Conservation (phyloP, 257 asterid genomes). For the Nicotiana attenuata region DNA sequence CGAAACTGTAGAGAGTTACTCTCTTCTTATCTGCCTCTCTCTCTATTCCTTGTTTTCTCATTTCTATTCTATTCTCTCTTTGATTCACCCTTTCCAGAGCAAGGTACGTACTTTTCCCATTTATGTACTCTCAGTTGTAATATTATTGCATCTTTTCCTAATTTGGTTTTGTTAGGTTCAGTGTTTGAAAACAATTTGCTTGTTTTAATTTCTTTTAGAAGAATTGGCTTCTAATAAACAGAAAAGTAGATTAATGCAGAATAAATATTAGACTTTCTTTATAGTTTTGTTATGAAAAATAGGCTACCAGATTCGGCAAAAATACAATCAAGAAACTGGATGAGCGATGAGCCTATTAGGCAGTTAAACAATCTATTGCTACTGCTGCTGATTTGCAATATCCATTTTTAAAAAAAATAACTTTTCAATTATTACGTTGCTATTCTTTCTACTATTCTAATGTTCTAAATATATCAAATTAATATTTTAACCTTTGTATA, state of each 20-base stretch:
- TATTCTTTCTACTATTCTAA: background rate
- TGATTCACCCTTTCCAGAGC: background rate
- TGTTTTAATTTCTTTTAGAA: too few relatives aligned
- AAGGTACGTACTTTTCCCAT: background rate
- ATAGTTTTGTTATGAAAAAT: too few relatives aligned
- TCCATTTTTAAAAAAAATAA: too few relatives aligned
- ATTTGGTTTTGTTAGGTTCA: too few relatives aligned
- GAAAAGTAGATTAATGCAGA: background rate
- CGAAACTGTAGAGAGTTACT: background rate
- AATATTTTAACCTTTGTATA: too few relatives aligned
- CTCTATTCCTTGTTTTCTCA: background rate
- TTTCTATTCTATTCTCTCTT: background rate
- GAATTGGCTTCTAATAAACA: too few relatives aligned
- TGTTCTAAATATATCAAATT: background rate
- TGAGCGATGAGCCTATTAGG: background rate
- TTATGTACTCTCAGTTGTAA: background rate
- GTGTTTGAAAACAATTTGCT: too few relatives aligned
- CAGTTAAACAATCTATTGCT: background rate
- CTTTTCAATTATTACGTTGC: background rate
- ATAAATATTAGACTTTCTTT: too few relatives aligned
- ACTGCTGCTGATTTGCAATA: background rate
- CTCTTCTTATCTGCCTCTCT: background rate
- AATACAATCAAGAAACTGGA: too few relatives aligned
- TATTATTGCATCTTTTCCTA: background rate
- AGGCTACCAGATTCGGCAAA: too few relatives aligned